Evolutionary conservation across 257 asterid genomes (phyloP).

Genomic region (Dorcoceras hygrometricum): DNA sequence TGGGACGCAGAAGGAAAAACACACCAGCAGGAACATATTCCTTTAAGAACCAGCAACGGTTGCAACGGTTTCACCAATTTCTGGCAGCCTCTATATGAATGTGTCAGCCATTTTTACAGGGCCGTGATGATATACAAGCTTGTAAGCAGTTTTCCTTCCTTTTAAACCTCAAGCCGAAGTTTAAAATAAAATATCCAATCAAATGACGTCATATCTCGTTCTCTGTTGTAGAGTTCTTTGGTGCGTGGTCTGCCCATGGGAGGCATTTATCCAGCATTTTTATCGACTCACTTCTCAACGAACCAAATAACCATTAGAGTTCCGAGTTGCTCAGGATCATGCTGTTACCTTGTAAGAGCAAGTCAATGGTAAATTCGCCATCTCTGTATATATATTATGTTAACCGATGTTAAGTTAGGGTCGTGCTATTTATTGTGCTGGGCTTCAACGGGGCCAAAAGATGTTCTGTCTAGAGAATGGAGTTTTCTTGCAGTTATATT

Average conservation of each 20-base stretch:
- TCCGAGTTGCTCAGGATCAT: not conserved
- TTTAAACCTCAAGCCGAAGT: not conserved
- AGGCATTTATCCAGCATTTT: not conserved
- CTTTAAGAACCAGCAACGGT: constrained; percentile 37
- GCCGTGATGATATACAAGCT: constrained; percentile 10
- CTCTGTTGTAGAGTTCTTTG: not conserved
- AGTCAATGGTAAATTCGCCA: not conserved
- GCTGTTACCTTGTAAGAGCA: not conserved
- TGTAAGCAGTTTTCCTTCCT: not conserved
- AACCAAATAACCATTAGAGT: not conserved
- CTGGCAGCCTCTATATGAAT: constrained; percentile 36
- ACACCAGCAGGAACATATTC: constrained; percentile 27
- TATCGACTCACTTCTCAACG: not conserved
- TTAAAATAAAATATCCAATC: too few species aligned
- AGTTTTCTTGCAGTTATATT: not conserved
- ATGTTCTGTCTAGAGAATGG: not conserved
- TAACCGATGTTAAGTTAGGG: not conserved
- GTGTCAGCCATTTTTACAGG: constrained; percentile 12
- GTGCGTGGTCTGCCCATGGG: not conserved
- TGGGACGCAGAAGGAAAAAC: constrained; percentile 48
- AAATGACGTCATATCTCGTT: not conserved
- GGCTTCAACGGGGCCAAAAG: not conserved
- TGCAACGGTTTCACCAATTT: constrained; percentile 52
- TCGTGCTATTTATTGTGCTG: not conserved
- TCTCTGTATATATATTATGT: not conserved